A percentile compares a stretch with the other conserved stretches of the same genome.
Evolutionary conservation across 352 stramenopile species (phyloP).

Genomic region (Halophytophthora batemanensis): DNA sequence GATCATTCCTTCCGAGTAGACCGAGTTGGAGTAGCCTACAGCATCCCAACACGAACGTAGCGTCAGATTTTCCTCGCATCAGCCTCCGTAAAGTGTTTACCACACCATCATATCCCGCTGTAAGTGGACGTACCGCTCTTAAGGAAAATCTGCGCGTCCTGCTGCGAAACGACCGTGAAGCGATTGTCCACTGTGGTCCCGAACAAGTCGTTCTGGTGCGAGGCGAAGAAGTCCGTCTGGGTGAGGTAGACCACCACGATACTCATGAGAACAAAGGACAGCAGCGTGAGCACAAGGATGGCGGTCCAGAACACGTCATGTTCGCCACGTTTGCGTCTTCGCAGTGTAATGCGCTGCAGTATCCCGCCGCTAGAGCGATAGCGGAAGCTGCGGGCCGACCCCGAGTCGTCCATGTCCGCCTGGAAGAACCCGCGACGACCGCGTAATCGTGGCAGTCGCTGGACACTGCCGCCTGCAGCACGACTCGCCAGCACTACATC

Average conservation of each 20-base stretch:
- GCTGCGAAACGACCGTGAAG: constrained; percentile 73
- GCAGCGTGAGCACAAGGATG: constrained; percentile 60
- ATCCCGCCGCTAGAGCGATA: constrained; percentile 37
- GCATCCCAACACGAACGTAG: background rate
- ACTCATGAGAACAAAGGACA: constrained; percentile 67
- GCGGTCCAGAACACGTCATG: constrained; percentile 71
- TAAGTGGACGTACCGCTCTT: constrained; percentile 55
- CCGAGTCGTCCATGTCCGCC: constrained; percentile 23
- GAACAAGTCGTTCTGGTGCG: constrained; percentile 78
- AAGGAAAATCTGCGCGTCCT: constrained; percentile 74
- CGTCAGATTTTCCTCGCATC: background rate
- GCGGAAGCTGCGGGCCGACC: constrained; percentile 20
- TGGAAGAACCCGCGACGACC: constrained; percentile 60
- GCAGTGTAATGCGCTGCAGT: constrained; percentile 56
- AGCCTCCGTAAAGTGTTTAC: background rate
- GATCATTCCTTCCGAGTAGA: constrained; percentile 69
- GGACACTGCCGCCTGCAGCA: constrained; percentile 8
- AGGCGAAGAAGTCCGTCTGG: constrained; percentile 81
- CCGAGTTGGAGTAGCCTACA: constrained; percentile 68
- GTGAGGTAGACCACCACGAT: constrained; percentile 64
- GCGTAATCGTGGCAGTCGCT: constrained; percentile 29
- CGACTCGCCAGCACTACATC: background rate
- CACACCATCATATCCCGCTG: background rate
- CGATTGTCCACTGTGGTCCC: constrained; percentile 77
- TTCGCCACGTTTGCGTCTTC: constrained; percentile 45